Evolutionary conservation across 1,284 basidiomycete species (phyloP).

Genomic region (Marasmius fiardii): DNA sequence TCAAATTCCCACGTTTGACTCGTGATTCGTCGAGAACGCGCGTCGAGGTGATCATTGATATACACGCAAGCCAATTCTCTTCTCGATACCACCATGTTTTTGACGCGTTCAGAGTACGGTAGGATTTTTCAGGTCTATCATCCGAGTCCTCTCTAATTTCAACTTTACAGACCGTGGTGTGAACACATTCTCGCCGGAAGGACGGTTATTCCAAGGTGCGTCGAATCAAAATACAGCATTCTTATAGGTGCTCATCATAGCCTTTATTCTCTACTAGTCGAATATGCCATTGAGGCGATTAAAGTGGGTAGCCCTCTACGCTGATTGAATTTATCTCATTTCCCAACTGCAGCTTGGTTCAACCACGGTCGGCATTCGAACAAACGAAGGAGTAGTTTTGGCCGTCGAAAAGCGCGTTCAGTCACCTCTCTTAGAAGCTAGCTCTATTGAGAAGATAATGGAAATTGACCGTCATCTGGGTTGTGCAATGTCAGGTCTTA

Average conservation of each 20-base stretch:
- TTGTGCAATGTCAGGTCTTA: conserved; percentile 97
- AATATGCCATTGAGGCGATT: conserved; percentile 99
- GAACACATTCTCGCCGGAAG: conserved; percentile 99
- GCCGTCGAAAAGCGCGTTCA: conserved; percentile 99
- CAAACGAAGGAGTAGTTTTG: conserved; percentile 86
- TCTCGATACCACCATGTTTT: conserved; percentile 60
- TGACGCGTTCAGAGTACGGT: conserved; percentile 94
- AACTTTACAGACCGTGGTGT: conserved; percentile 84
- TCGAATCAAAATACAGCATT: background rate
- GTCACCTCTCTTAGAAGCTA: conserved; percentile 92
- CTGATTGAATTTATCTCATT: background rate
- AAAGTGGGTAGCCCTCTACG: conserved; percentile 54
- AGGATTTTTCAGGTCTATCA: conserved; percentile 13
- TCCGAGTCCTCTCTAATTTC: background rate
- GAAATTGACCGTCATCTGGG: conserved; percentile 97
- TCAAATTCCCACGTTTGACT: conserved; percentile 33
- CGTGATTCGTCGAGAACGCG: conserved; percentile 30
- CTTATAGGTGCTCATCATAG: conserved; percentile 8
- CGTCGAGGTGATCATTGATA: conserved; percentile 36
- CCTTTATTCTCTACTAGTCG: conserved; percentile 54
- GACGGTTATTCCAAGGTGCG: conserved; percentile 86
- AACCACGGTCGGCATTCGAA: conserved; percentile 92
- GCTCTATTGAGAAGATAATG: conserved; percentile 99
- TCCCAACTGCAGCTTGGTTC: conserved; percentile 71
- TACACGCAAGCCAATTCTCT: conserved; percentile 24